Base-by-base conservation (phyloP, 768 basidiomycete genomes). In the Mycena kentingensis region DNA sequence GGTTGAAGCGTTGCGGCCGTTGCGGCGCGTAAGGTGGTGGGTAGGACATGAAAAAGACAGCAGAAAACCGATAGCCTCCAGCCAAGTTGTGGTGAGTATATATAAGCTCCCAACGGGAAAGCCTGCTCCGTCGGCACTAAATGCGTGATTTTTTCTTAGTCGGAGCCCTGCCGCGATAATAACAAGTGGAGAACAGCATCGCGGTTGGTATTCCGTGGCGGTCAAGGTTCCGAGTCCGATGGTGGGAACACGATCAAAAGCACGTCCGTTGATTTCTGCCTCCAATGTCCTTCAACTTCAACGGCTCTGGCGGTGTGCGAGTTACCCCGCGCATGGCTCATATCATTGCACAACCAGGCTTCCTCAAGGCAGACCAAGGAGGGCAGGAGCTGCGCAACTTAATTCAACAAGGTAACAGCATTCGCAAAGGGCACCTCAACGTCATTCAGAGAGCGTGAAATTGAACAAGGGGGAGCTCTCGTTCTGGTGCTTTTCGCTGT, bases 311-410 rank as follows among this genome's bases (percentile, higher is more conserved):
- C 1, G 71, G 71, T 1, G 65, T 72, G 27, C 36, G 41, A 1
- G 67, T 73, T 0, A 63, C 68, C 2, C 42, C 48, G 7, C 58
- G 68, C 34, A 69, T 73, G 69, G 39, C 31, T 13, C 46, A 53
- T 1, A 62, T 72, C 21, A 49, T 74, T 8, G 51, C 61, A 3
- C 54, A 63, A 26, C 67, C 69, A 0, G 71, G 70, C 10, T 68
- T 59, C 46, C 41, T 73, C 22, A 53, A 46, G 26, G 12, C 49
- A 2, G 49, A 49, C 12, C 53, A 64, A 15, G 70, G 68, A 10
- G 70, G 70, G 1, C 57, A 64, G 48, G 61, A 32, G n/a, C 46
- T 70, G 8, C 58, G 69, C 25, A 49, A 65, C 15, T 52, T 73
- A 3, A 72, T 71, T 42, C 49, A 57, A 6, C 46, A 64, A 56